phyloP scores from a whole-genome alignment of 2,329 filamentous ascomycete species.

The Talaromyces pinophilus region DNA sequence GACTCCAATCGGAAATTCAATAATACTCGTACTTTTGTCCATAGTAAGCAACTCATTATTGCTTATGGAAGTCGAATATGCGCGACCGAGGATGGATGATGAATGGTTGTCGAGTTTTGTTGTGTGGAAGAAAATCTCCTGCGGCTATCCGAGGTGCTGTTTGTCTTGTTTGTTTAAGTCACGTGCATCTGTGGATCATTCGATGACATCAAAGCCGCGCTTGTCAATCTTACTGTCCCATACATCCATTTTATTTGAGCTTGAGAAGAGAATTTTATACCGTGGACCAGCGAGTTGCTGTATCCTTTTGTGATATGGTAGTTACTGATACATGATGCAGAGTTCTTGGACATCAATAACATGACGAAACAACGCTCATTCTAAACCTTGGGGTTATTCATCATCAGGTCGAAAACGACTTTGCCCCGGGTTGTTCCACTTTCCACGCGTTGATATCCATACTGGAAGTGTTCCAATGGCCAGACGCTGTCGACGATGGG shows the following conservation, averaged over 20 bases:
- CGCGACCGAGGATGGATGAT: neutral
- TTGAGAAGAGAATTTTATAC: neutral
- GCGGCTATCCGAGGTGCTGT: neutral
- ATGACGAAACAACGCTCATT: neutral
- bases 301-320: neutral
- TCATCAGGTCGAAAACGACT: neutral
- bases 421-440: neutral
- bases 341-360: neutral
- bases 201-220: neutral
- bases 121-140: constrained; percentile 3
- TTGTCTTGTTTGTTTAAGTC: constrained; percentile 16
- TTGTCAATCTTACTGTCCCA: too few relatives aligned
- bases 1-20: neutral
- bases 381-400: neutral
- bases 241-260: too few relatives aligned
- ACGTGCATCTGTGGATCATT: neutral
- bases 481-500: neutral
- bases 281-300: neutral
- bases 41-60: neutral
- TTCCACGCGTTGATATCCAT: neutral
- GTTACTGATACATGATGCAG: neutral
- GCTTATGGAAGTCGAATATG: neutral
- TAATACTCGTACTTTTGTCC: neutral
- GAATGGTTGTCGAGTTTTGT: neutral
- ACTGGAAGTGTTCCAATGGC: neutral